Evolutionary conservation across 2,329 filamentous ascomycete species (phyloP).

Genomic region (Colletotrichum liriopes): DNA sequence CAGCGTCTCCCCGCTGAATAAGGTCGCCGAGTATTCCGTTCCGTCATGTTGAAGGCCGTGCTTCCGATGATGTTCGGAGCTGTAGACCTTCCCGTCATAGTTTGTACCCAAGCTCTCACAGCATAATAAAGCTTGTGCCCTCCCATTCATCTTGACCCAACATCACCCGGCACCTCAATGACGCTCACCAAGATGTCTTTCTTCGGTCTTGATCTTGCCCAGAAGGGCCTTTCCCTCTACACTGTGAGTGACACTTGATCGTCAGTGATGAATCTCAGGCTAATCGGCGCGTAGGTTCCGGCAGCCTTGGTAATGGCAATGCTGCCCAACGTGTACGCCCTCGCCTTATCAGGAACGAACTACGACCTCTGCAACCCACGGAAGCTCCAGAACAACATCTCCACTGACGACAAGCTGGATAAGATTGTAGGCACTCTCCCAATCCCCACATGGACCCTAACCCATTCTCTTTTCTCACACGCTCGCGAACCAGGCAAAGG

Average conservation of each 20-base stretch:
- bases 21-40: not conserved
- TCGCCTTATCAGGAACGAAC: conserved; percentile 49
- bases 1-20: not conserved
- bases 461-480: not conserved
- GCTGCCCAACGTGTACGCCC: conserved; percentile 55
- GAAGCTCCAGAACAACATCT: conserved; percentile 49
- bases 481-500: conserved; percentile 60
- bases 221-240: conserved; percentile 54
- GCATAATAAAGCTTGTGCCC: not conserved
- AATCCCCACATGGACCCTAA: not conserved
- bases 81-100: not conserved
- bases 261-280: not conserved
- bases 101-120: not conserved
- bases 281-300: conserved; percentile 54
- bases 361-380: conserved; percentile 60
- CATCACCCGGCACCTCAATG: not conserved
- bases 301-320: conserved; percentile 55
- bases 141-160: not conserved
- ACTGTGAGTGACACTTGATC: conserved; percentile 46
- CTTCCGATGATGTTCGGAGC: not conserved
- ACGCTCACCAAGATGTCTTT: conserved; percentile 40
- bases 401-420: conserved; percentile 51
- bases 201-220: conserved; percentile 54
- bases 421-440: conserved; percentile 46
- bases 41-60: not conserved